A percentile compares a stretch with the other conserved stretches of the same genome.
Conservation (phyloP, 495 filamentous ascomycete genomes). For the Aspergillus panamensis region DNA sequence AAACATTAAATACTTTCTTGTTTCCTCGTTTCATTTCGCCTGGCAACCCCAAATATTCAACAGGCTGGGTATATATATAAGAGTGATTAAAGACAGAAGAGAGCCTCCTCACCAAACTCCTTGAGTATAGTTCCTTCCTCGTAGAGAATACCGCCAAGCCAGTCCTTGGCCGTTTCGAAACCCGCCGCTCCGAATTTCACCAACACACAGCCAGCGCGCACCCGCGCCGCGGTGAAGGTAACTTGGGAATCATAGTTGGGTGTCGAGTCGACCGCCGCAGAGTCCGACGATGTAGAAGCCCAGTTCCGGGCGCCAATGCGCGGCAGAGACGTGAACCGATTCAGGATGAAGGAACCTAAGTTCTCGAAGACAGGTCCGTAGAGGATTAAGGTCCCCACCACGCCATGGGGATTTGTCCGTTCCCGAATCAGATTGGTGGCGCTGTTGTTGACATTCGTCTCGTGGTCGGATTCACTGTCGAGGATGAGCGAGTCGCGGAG, state of each 20-base stretch:
- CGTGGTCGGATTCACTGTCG: conserved; percentile 45
- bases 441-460: conserved; percentile 51
- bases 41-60: too few species aligned
- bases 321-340: conserved; percentile 70
- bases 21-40: too few species aligned
- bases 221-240: conserved; percentile 81
- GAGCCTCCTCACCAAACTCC: conserved; percentile 60
- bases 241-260: conserved; percentile 53
- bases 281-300: conserved; percentile 38
- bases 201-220: conserved; percentile 74
- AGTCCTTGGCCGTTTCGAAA: conserved; percentile 59
- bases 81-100: conserved; percentile 51
- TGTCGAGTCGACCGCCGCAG: conserved; percentile 31
- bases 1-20: too few species aligned
- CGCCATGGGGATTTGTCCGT: conserved; percentile 47
- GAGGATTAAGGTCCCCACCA: conserved; percentile 82
- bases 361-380: conserved; percentile 65
- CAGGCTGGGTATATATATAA: too few species aligned
- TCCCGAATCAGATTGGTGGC: conserved; percentile 39
- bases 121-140: conserved; percentile 55
- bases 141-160: conserved; percentile 55
- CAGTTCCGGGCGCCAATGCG: conserved; percentile 83
- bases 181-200: conserved; percentile 76
- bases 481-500: conserved; percentile 80
- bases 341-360: conserved; percentile 66